Conservation (phyloP, 2,329 filamentous ascomycete species). For the Huntiella savannae region DNA sequence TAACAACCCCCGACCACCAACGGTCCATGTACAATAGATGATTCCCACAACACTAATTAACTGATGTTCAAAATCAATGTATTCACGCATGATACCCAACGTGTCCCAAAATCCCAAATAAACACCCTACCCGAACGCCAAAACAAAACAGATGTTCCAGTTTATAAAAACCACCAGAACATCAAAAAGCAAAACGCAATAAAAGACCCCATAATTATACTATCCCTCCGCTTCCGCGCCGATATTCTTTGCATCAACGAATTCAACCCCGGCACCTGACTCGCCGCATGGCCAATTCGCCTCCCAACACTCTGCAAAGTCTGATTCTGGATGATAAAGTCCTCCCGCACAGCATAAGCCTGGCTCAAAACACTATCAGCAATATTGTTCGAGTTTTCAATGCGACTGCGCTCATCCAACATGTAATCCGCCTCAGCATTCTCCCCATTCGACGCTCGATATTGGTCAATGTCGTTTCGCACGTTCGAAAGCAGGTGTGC, state of each 20-base stretch:
- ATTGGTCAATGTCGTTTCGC: conserved; percentile 77
- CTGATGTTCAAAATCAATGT: no score
- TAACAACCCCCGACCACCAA: not conserved
- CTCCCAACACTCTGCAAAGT: conserved; percentile 76
- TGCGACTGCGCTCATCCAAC: conserved; percentile 67
- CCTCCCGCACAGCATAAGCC: conserved; percentile 92
- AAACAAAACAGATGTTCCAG: not conserved
- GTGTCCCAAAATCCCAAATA: not conserved
- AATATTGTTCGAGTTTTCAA: conserved; percentile 80
- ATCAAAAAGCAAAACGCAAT: conserved; percentile 83
- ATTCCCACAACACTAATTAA: not conserved
- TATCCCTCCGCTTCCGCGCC: conserved; percentile 83
- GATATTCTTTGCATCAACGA: conserved; percentile 81
- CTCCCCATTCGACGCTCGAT: conserved; percentile 63
- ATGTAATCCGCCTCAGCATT: conserved; percentile 90
- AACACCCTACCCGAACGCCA: conserved; percentile 9
- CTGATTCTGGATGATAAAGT: conserved; percentile 71
- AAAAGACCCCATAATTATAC: conserved; percentile 78
- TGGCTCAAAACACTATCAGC: conserved; percentile 82
- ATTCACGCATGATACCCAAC: not conserved
- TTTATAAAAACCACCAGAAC: conserved; percentile 48
- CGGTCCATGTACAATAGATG: conserved; percentile 4
- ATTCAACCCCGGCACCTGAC: conserved; percentile 85
- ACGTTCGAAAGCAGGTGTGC: conserved; percentile 83
- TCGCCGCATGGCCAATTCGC: conserved; percentile 73